phyloP scores from a whole-genome alignment of 495 filamentous ascomycete genomes.

The Tuber borchii region DNA sequence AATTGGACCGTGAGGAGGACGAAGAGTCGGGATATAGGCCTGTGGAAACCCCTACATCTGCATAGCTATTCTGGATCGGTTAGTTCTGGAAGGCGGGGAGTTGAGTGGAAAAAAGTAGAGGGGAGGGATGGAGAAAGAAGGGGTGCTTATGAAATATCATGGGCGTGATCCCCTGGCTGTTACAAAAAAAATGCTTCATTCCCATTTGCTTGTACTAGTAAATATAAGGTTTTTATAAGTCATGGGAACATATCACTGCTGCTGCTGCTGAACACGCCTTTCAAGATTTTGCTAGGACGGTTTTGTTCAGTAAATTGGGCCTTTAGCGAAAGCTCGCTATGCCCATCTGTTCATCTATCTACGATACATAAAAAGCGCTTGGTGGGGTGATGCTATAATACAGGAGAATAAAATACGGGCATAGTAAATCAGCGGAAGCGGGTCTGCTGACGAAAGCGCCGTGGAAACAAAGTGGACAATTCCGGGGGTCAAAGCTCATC shows the following conservation, averaged over 20 bases:
- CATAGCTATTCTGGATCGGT: slow-evolving; percentile 7
- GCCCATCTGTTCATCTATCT: background rate
- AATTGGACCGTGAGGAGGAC: slow-evolving; percentile 88
- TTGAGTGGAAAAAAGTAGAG: background rate
- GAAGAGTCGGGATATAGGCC: slow-evolving; percentile 69
- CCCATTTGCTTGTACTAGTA: slow-evolving; percentile 6
- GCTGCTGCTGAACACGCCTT: background rate
- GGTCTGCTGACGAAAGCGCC: background rate
- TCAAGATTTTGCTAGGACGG: background rate
- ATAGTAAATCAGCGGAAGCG: background rate
- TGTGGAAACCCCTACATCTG: slow-evolving; percentile 9
- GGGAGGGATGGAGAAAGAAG: background rate
- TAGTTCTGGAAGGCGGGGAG: slow-evolving; percentile 12
- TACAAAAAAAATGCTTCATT: background rate
- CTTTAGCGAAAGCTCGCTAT: background rate
- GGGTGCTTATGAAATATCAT: background rate
- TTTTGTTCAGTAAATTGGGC: background rate
- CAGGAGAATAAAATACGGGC: background rate
- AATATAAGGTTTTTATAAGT: background rate
- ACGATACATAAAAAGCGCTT: background rate
- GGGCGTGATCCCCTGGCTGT: slow-evolving; percentile 4
- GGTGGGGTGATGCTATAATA: background rate
- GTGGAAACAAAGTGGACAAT: background rate
- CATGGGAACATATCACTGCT: background rate
- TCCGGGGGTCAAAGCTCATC: background rate